A percentile compares a stretch with the other conserved stretches of the same genome.
These are phyloP conservation scores for Spergularia marina DNA, from an alignment of 148 eudicot genomes.

Conservation along the genomic window DNA sequence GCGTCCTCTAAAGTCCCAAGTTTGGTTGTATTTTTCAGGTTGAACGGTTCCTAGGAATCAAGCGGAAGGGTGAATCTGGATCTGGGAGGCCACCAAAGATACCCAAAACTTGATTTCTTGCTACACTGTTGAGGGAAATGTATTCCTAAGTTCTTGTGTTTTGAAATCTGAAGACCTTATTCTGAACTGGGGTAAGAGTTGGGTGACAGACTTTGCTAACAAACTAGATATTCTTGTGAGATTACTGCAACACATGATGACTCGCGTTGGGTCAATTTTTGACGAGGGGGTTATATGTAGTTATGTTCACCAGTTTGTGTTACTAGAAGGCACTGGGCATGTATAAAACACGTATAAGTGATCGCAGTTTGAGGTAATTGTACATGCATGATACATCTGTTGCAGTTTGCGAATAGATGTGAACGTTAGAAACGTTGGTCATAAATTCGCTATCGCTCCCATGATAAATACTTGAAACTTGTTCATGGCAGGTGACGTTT, in stretches of 20 bases:
- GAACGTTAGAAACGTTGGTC: neutral
- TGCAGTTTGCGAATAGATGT: neutral
- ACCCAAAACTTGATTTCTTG: constrained; percentile 38
- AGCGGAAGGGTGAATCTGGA: constrained; percentile 64
- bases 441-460: neutral
- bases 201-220: constrained; percentile 1
- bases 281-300: neutral
- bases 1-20: neutral
- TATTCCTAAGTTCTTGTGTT: neutral
- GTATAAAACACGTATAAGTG: too few relatives aligned
- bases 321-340: too few relatives aligned
- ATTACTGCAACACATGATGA: neutral
- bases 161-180: neutral
- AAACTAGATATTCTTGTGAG: neutral
- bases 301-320: too few relatives aligned
- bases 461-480: too few relatives aligned
- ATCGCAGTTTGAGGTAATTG: too few relatives aligned
- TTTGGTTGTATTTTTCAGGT: constrained; percentile 49
- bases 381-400: neutral
- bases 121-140: neutral
- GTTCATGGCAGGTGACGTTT: too few relatives aligned
- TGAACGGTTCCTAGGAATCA: constrained; percentile 85
- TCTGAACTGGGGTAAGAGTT: neutral
- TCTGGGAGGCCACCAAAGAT: constrained; percentile 51
- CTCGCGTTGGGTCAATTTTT: neutral